Percentiles rank a stretch among this genome's conserved stretches.
Evolutionary conservation across 495 filamentous ascomycete species (phyloP).

Genomic region (Hypoxylon cercidicola): DNA sequence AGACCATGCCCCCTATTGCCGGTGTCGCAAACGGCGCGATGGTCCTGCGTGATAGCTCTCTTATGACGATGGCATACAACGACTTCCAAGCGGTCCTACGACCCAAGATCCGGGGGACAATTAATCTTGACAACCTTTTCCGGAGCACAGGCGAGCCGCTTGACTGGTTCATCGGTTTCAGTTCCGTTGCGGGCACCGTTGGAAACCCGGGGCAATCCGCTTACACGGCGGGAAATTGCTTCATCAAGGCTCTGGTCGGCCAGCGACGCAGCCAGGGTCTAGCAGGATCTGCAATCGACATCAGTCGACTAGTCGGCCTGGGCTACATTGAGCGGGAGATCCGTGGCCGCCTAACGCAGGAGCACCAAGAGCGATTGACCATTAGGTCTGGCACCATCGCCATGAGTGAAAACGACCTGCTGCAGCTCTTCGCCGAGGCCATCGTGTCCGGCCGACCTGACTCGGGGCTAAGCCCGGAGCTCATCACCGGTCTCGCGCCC

Average conservation of each 20-base stretch:
- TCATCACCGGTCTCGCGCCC: constrained; percentile 15
- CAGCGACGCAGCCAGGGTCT: constrained; percentile 47
- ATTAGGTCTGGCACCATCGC: constrained; percentile 35
- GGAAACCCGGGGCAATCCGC: constrained; percentile 59
- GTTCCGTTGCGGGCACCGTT: constrained; percentile 57
- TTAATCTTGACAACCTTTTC: constrained; percentile 50
- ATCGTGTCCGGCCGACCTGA: constrained; percentile 28
- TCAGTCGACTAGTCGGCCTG: constrained; percentile 53
- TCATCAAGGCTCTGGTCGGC: constrained; percentile 46
- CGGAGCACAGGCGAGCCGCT: constrained; percentile 37
- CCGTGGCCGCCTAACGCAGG: neutral
- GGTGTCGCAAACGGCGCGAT: constrained; percentile 56
- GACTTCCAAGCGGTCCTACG: constrained; percentile 32
- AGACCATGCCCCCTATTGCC: constrained; percentile 48
- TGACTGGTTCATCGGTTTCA: constrained; percentile 66
- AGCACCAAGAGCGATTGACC: constrained; percentile 17
- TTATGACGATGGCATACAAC: constrained; percentile 44
- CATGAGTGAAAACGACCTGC: constrained; percentile 35
- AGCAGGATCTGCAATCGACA: constrained; percentile 51
- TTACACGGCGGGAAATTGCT: constrained; percentile 64
- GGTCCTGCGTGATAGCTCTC: constrained; percentile 48
- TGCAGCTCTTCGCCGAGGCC: constrained; percentile 35
- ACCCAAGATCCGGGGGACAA: constrained; percentile 52
- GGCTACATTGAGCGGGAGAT: constrained; percentile 44
- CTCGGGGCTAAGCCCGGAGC: constrained; percentile 1